Conservation (phyloP, 306 rosid genomes). For the Prunus mume region DNA sequence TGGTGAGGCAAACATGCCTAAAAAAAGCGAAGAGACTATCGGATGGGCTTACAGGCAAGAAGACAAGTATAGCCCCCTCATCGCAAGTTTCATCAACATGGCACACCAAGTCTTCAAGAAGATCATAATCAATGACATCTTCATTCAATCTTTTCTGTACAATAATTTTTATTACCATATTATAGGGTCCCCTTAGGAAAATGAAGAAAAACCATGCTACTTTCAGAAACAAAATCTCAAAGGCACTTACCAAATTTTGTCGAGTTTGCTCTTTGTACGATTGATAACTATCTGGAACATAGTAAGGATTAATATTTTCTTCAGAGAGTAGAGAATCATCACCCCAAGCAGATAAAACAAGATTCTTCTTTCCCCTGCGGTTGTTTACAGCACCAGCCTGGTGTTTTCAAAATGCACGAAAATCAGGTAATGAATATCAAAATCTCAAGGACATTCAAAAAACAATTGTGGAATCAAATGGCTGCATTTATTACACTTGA, state of each 20-base stretch:
- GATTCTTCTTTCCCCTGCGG: slow-evolving; percentile 88
- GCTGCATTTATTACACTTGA: not conserved
- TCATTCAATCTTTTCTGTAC: slow-evolving; percentile 77
- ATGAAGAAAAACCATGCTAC: not conserved
- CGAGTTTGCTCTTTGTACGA: slow-evolving; percentile 72
- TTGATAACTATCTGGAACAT: slow-evolving; percentile 52
- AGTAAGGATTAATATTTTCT: slow-evolving; percentile 61
- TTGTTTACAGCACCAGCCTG: slow-evolving; percentile 61
- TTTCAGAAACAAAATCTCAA: slow-evolving; percentile 19
- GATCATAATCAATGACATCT: slow-evolving; percentile 91
- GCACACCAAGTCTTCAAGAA: slow-evolving; percentile 84
- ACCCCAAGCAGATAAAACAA: slow-evolving; percentile 88
- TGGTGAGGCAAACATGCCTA: not conserved
- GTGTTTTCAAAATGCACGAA: slow-evolving; percentile 38
- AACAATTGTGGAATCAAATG: not conserved
- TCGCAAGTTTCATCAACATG: slow-evolving; percentile 68
- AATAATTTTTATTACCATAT: slow-evolving; percentile 23
- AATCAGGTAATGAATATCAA: slow-evolving; percentile 8
- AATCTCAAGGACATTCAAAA: not conserved
- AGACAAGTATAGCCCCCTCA: slow-evolving; percentile 89
- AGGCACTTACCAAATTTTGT: slow-evolving; percentile 64
- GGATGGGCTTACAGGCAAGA: slow-evolving; percentile 75
- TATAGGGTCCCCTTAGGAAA: slow-evolving; percentile 11
- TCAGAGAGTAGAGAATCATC: slow-evolving; percentile 83
- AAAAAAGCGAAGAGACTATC: slow-evolving; percentile 21